These are phyloP conservation scores for Ramaria sp. DNA, from an alignment of 768 basidiomycete species.

Conservation along the genomic window DNA sequence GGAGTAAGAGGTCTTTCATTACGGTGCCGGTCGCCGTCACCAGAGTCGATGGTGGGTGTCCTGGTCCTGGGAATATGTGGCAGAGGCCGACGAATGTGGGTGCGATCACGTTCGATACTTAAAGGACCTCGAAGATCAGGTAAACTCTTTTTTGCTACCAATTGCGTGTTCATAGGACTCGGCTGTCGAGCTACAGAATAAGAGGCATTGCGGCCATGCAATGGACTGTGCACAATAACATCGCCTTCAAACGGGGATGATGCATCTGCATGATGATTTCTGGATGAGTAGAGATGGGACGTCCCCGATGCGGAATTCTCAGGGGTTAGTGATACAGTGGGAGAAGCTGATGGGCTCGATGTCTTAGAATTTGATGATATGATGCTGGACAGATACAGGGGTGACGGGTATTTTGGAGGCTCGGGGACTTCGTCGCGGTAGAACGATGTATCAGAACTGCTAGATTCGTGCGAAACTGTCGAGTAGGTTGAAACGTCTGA, in stretches of 20 bases:
- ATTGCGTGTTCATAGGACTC: conserved; percentile 25
- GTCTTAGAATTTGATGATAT: background rate
- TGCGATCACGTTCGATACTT: conserved; percentile 21
- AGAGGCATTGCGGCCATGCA: conserved; percentile 42
- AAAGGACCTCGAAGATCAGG: conserved; percentile 62
- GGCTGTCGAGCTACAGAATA: conserved; percentile 30
- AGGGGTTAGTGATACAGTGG: conserved; percentile 30
- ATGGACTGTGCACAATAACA: conserved; percentile 19
- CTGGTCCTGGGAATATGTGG: background rate
- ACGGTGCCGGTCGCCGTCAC: background rate
- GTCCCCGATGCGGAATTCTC: conserved; percentile 27
- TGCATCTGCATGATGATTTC: conserved; percentile 45
- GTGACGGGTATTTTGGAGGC: background rate
- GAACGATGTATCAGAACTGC: conserved; percentile 1
- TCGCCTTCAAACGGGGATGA: conserved; percentile 42
- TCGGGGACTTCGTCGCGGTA: background rate
- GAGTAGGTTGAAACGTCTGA: conserved; percentile 46
- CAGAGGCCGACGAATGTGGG: conserved; percentile 5
- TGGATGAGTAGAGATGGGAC: conserved; percentile 38
- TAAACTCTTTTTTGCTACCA: conserved; percentile 68
- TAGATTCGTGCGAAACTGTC: conserved; percentile 7
- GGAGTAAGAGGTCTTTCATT: background rate
- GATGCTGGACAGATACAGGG: background rate
- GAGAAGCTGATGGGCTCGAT: conserved; percentile 5
- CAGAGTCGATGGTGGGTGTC: background rate